These are phyloP conservation scores for Penicillium waksmanii DNA, from an alignment of 495 filamentous ascomycete genomes.

Conservation along the genomic window DNA sequence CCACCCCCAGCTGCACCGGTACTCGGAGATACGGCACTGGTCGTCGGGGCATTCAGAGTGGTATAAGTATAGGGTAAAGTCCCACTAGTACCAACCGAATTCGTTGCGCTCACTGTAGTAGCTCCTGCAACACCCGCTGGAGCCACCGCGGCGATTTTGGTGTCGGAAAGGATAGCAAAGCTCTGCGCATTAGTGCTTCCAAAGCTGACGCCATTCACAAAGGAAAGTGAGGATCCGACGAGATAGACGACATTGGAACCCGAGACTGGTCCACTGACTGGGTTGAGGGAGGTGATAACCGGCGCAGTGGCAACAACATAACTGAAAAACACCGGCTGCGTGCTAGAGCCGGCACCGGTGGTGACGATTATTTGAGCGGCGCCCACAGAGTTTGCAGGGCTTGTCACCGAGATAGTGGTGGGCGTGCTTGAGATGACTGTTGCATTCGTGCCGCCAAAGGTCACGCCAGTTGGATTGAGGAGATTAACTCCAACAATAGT, in stretches of 20 bases:
- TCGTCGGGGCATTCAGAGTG: not conserved
- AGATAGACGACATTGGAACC: not conserved
- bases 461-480: not conserved
- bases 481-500: not conserved
- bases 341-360: not conserved
- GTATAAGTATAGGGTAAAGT: constrained; percentile 1
- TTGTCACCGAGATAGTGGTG: not conserved
- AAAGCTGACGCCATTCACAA: constrained; percentile 1
- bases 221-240: not conserved
- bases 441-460: not conserved
- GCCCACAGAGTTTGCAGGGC: not conserved
- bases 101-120: constrained; percentile 5
- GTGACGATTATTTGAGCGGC: not conserved
- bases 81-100: constrained; percentile 5
- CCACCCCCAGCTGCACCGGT: constrained; percentile 7
- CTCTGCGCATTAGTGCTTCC: not conserved
- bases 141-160: constrained; percentile 6
- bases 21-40: not conserved
- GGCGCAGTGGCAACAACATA: not conserved
- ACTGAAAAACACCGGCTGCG: not conserved
- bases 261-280: not conserved
- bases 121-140: constrained; percentile 5
- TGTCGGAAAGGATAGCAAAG: constrained; percentile 6
- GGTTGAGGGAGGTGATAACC: not conserved
- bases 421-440: not conserved